Evolutionary conservation across 352 stramenopile species (phyloP), one percentile per base, ranked within the genome.

Genomic region (Pythium insidiosum): DNA sequence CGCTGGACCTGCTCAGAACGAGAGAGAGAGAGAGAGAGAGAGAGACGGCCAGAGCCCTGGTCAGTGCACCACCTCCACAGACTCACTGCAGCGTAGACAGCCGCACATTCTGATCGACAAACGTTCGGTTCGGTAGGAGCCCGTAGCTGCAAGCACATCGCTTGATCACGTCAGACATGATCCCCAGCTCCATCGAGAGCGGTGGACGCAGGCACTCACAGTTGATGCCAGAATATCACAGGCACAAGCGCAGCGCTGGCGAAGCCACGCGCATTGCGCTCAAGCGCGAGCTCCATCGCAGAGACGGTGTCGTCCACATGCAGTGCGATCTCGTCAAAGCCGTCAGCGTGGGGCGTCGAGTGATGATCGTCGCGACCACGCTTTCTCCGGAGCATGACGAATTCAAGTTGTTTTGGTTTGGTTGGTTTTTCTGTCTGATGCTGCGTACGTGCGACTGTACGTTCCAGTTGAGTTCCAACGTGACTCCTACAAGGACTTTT

Each of bases 231-330:
- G 15, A 84, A 28, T 18, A 73, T 47, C 7, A 82, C 12, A 5
- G 69, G 56, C 34, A 70, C 60, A n/a, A 80, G 40, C 18, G 50
- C 49, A 1, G 68, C 50, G 7, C 38, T 31, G 29, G 42, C 50
- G 50, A 80, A 86, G 6, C 53, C 57, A 12, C 50, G 43, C 4
- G 53, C 25, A 34, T 69, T 75, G 24, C 70, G 70, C 23, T 51
- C 62, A n/a, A 57, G 30, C 16, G 84, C 51, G 26, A 86, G 58
- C 38, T 86, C 53, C 6, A 84, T 61, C 22, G 63, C 69, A 0
- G 63, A 35, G 37, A 82, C 50, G 21, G 64, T 78, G 43, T 86
- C 73, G 31, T 86, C 70, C n/a, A n/a, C n/a, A n/a, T n/a, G n/a
- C n/a, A n/a, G n/a, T n/a, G n/a, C n/a, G n/a, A n/a, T n/a, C n/a